These are phyloP conservation scores for Botrytis aclada DNA, from an alignment of 2,329 filamentous ascomycete genomes.

Conservation along the genomic window DNA sequence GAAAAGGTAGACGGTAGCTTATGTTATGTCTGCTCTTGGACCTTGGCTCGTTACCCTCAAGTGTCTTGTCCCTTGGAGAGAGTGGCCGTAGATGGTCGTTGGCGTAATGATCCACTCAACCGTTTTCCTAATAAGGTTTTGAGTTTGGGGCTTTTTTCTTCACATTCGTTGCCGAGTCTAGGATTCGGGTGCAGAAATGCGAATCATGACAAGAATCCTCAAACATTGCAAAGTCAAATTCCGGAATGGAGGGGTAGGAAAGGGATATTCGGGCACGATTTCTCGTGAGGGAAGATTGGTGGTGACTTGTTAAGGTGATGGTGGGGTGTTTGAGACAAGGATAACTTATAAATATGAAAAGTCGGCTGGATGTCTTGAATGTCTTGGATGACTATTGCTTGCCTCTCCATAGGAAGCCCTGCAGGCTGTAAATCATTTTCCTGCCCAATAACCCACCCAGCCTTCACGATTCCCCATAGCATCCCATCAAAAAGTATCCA, in stretches of 20 bases:
- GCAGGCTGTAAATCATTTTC: neutral
- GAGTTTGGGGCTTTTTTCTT: conserved; percentile 1
- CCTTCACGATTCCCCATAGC: neutral
- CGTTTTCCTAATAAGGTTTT: neutral
- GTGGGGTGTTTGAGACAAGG: neutral
- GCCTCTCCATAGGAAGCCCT: conserved; percentile 1
- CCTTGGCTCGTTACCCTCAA: neutral
- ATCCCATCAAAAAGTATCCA: neutral
- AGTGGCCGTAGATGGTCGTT: neutral
- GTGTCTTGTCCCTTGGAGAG: neutral
- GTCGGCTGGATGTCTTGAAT: neutral
- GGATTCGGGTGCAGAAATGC: neutral
- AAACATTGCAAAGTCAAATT: neutral
- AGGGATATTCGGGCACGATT: neutral
- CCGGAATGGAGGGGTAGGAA: conserved; percentile 8
- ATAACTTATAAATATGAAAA: neutral
- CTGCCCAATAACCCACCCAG: conserved; percentile 5
- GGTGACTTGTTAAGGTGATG: neutral
- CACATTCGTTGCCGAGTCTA: neutral
- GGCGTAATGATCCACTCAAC: neutral
- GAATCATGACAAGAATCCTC: neutral
- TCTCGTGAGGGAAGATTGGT: neutral
- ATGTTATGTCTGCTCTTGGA: neutral
- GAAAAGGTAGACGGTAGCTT: neutral
- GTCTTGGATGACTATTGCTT: neutral